Evolutionary conservation across 345 rosid genomes (phyloP).

Genomic region (Ricinus communis): DNA sequence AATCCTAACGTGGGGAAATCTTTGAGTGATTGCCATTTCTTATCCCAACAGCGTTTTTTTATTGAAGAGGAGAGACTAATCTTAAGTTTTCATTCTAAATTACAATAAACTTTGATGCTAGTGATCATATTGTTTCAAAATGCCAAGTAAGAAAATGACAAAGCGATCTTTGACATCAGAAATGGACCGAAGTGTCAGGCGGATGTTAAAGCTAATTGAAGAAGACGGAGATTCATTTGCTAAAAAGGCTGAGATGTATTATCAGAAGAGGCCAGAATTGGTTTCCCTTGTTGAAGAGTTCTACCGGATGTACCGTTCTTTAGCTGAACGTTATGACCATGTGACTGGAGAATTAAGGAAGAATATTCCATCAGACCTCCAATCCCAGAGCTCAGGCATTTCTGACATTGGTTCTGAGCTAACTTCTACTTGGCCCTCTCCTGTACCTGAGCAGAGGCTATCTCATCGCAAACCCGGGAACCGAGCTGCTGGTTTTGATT

Average conservation of each 20-base stretch:
- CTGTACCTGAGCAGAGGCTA: constrained; percentile 36
- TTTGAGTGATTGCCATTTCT: constrained; percentile 1
- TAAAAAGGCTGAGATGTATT: constrained; percentile 33
- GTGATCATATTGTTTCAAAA: constrained; percentile 6
- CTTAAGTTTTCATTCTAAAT: background rate
- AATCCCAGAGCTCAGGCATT: constrained; percentile 36
- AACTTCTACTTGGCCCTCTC: constrained; percentile 34
- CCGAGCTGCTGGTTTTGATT: constrained; percentile 39
- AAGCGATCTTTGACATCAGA: constrained; percentile 33
- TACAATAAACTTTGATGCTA: background rate
- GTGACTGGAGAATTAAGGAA: constrained; percentile 39
- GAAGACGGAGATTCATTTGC: constrained; percentile 38
- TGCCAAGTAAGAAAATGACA: constrained; percentile 14
- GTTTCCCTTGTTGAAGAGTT: constrained; percentile 43
- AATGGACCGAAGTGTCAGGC: constrained; percentile 43
- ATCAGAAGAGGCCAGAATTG: constrained; percentile 46
- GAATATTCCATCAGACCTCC: constrained; percentile 31
- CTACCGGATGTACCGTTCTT: constrained; percentile 40
- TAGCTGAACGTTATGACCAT: constrained; percentile 47
- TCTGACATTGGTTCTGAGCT: constrained; percentile 29
- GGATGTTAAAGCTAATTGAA: constrained; percentile 48
- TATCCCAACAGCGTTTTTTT: background rate
- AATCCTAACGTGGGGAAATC: background rate
- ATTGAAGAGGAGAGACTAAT: background rate
- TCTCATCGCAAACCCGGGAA: constrained; percentile 34